Conservation (phyloP, 768 basidiomycete genomes). For the Tylopilus plumbeoviolaceoides region DNA sequence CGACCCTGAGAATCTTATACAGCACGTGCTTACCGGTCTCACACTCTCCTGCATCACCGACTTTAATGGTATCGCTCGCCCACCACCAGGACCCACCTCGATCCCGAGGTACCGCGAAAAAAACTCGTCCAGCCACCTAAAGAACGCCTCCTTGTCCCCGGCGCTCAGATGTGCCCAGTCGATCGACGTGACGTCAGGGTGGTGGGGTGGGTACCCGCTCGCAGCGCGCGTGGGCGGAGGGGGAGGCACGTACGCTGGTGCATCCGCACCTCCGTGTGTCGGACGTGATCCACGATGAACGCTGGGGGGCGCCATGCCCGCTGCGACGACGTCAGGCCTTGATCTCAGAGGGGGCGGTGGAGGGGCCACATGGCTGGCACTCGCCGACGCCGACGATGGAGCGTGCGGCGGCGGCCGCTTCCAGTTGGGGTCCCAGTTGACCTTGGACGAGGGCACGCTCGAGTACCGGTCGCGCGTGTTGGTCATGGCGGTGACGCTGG, state of each 20-base stretch:
- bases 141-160: conserved; percentile 70
- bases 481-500: conserved; percentile 46
- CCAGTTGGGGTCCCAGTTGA: conserved; percentile 59
- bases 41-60: background rate
- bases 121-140: conserved; percentile 79
- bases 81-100: conserved; percentile 13
- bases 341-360: conserved; percentile 36
- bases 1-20: background rate
- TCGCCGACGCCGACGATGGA: conserved; percentile 11
- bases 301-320: conserved; percentile 5
- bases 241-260: conserved; percentile 20
- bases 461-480: conserved; percentile 51
- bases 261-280: background rate
- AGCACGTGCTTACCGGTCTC: conserved; percentile 18
- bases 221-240: conserved; percentile 25
- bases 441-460: conserved; percentile 57
- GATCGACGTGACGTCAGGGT: conserved; percentile 29
- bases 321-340: conserved; percentile 8
- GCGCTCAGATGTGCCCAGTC: conserved; percentile 67
- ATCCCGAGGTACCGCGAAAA: conserved; percentile 48
- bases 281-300: conserved; percentile 15
- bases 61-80: background rate
- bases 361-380: background rate
- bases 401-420: conserved; percentile 44
- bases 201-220: conserved; percentile 22